Base-by-base conservation (phyloP, 192 early-diverging fungal species). In the Coemansia umbellata region DNA sequence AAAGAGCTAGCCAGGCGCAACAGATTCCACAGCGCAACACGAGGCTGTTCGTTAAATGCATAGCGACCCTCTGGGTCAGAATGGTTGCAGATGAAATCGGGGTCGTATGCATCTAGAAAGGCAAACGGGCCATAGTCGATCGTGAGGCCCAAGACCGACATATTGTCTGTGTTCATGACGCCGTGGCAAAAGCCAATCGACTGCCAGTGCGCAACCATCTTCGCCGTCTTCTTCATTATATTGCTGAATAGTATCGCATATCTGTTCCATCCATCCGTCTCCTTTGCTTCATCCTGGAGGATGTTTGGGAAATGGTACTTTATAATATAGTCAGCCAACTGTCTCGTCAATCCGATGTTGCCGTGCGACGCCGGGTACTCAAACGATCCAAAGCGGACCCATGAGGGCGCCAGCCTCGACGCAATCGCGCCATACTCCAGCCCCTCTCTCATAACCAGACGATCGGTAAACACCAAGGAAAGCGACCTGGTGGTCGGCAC, bases 111-210 rank as follows among this genome's bases (percentile, higher is more conserved):
- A 49, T 96, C 92, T 50, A 96, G 53, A 49, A 96, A 92, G 33
- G 82, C 84, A 55, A 78, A 94, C 8, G 93, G 91, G 0, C 93
- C 93, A 55, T 89, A 93, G 58, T 96, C 92, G 24, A 94, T 78
- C 1, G 93, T 93, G 7, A 91, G 52, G 5, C 91, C 89, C 18
- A 91, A 55, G 1, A 93, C 60, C 3, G 89, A 91, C 85, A 92
- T 88, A 53, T 95, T 95, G 64, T 95, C 92, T 0, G 91, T 94
- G 66, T 94, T 94, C 87, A 94, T 88, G 2, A 94, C 91, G 26
- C 90, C 87, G 48, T 91, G 85, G 76, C 82, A 84, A 66, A 91
- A 91, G 6, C 88, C 91, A 24, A 85, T 66, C 0, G 80, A 70
- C 68, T 92, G 89, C 92, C 89, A 93, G 17, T 65, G 73, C 5